Conservation (phyloP, 352 stramenopile species). For the Phytophthora aleatoria region DNA sequence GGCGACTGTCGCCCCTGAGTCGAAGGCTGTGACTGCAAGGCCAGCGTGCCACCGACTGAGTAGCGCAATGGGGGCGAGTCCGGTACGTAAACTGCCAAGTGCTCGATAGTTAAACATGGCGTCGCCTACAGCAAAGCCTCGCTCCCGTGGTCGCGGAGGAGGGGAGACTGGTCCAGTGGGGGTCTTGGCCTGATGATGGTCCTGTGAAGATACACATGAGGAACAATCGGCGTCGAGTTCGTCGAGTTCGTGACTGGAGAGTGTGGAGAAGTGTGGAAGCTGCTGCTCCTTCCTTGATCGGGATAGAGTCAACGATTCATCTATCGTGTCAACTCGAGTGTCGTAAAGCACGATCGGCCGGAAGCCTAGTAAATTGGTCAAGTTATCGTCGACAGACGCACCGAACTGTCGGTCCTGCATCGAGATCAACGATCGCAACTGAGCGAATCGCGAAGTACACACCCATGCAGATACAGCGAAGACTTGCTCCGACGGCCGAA, state of each 20-base stretch:
- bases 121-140: slow-evolving; percentile 31
- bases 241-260: slow-evolving; percentile 33
- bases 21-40: slow-evolving; percentile 43
- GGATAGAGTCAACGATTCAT: slow-evolving; percentile 37
- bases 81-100: slow-evolving; percentile 52
- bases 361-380: slow-evolving; percentile 20
- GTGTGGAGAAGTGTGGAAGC: slow-evolving; percentile 20
- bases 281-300: slow-evolving; percentile 24
- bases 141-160: slow-evolving; percentile 3
- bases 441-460: slow-evolving; percentile 11
- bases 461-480: background rate
- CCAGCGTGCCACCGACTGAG: slow-evolving; percentile 44
- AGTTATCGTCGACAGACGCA: slow-evolving; percentile 14
- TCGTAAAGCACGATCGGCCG: slow-evolving; percentile 36
- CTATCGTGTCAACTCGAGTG: slow-evolving; percentile 18
- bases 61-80: slow-evolving; percentile 39
- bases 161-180: background rate
- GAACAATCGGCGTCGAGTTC: slow-evolving; percentile 29
- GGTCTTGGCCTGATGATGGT: background rate
- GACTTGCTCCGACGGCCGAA: background rate
- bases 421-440: background rate
- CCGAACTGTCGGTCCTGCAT: slow-evolving; percentile 24
- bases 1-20: slow-evolving; percentile 32
- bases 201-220: slow-evolving; percentile 7
- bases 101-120: slow-evolving; percentile 56